These are phyloP conservation scores for Acrocalymma vagum DNA, from an alignment of 2,329 filamentous ascomycete species.

Conservation along the genomic window DNA sequence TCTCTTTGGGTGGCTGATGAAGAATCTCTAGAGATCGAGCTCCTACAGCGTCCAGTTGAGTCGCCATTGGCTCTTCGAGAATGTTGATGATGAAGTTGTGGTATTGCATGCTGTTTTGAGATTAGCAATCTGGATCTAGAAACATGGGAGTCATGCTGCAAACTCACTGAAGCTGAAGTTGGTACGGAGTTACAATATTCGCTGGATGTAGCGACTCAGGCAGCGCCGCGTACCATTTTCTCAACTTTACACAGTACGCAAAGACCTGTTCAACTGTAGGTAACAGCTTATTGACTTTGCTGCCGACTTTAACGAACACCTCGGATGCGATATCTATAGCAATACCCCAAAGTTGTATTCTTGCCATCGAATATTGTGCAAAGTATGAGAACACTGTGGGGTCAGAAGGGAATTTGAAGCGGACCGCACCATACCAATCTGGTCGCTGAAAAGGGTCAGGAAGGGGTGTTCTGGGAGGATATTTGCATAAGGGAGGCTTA, in stretches of 20 bases:
- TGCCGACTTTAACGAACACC: too few species aligned
- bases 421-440: constrained; percentile 28
- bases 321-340: too few species aligned
- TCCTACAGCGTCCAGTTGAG: not conserved
- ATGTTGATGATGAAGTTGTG: constrained; percentile 12
- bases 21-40: too few species aligned
- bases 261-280: too few species aligned
- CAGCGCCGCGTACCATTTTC: constrained; percentile 7
- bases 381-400: too few species aligned
- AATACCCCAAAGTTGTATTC: too few species aligned
- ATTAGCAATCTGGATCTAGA: not conserved
- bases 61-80: constrained; percentile 1
- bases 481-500: constrained; percentile 13
- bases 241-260: too few species aligned
- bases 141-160: too few species aligned
- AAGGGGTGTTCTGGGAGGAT: constrained; percentile 9
- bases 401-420: too few species aligned
- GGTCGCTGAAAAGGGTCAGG: constrained; percentile 16
- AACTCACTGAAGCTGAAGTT: constrained; percentile 12
- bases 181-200: constrained; percentile 9
- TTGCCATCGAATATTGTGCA: too few species aligned
- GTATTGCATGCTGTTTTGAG: constrained; percentile 9
- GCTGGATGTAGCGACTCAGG: constrained; percentile 5
- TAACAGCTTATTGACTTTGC: too few species aligned
- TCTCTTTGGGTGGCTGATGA: too few species aligned